Evolutionary conservation across 345 rosid species (phyloP), one percentile per base, ranked within the genome.

Genomic region (Brassica carinata): DNA sequence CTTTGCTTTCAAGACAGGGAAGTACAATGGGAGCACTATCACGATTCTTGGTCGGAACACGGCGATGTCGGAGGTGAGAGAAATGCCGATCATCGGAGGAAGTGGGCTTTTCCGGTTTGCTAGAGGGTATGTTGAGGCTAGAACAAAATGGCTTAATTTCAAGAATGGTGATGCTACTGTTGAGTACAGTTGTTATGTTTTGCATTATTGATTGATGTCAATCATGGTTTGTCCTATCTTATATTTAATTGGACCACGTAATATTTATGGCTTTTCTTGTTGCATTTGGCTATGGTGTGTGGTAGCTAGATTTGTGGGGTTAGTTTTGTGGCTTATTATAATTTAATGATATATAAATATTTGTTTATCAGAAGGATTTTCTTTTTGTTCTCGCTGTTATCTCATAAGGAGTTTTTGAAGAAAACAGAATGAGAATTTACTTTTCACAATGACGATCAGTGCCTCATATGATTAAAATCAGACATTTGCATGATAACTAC

Each of bases 41-140:
- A 71, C 95, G 5, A 75, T 92, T 51, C 72, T 92, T 53, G 97
- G 97, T 51, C 85, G 89, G 87, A 91, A 91, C 83, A 31, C 80
- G 1, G 88, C 86, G 67, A 31, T 88, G 48, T 67, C 85, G 2
- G 77, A 80, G 65, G 86, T 86, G 38, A 85, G 98, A 67, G 98
- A 91, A 79, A 87, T 93, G 93, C 93, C 97, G 17, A 87, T 93
- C 76, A 64, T 91, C 40, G 89, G 92, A 34, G 97, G 97, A 36
- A 88, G 91, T 79, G 97, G 98, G 11, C 84, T 91, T 40, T 87
- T 93, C 88, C 85, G 93, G 65, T 89, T 91, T 75, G 94, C 91
- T 0, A 79, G 92, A 67, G 98, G 98, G 0, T 92, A 90, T 85
- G 96, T 85, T 19, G 81, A 88, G 69, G 88, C 88, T 1, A 77